Conservation (phyloP, 768 basidiomycete species). For the Omphalotus guepiniiformis region DNA sequence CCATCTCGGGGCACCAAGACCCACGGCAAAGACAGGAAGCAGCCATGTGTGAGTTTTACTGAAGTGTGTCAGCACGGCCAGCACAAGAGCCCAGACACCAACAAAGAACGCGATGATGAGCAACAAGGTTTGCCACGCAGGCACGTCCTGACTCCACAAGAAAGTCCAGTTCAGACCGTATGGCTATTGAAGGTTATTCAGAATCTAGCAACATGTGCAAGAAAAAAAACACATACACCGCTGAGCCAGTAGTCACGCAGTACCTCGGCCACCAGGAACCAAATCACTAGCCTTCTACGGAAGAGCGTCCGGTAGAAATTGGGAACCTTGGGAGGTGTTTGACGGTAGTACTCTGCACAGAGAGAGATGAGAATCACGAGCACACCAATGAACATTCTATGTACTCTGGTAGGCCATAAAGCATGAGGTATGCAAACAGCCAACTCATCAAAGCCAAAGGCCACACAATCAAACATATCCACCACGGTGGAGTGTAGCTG, state of each 20-base stretch:
- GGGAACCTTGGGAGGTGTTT: constrained; percentile 93
- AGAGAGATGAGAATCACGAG: constrained; percentile 1
- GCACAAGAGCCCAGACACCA: constrained; percentile 74
- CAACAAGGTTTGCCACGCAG: constrained; percentile 78
- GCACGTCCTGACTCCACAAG: constrained; percentile 81
- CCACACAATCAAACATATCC: constrained; percentile 44
- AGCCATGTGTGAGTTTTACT: constrained; percentile 96
- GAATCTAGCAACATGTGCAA: constrained; percentile 5
- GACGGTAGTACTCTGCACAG: constrained; percentile 73
- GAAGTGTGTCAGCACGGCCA: constrained; percentile 75
- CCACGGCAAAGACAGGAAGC: constrained; percentile 91
- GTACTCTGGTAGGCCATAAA: constrained; percentile 84
- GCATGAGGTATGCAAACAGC: constrained; percentile 56
- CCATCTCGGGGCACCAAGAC: constrained; percentile 91
- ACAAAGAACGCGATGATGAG: constrained; percentile 84
- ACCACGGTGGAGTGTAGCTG: constrained; percentile 69
- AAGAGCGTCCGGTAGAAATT: constrained; percentile 88
- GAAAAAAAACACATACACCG: constrained; percentile 48
- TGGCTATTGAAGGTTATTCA: constrained; percentile 42
- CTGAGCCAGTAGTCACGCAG: constrained; percentile 92
- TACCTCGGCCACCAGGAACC: constrained; percentile 92
- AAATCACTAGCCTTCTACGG: constrained; percentile 86
- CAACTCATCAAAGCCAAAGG: constrained; percentile 55
- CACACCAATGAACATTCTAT: not conserved
- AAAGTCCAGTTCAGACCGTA: constrained; percentile 95